These are phyloP conservation scores for Mucor plumbeus DNA, from an alignment of 371 early-diverging fungal species.

Conservation along the genomic window DNA sequence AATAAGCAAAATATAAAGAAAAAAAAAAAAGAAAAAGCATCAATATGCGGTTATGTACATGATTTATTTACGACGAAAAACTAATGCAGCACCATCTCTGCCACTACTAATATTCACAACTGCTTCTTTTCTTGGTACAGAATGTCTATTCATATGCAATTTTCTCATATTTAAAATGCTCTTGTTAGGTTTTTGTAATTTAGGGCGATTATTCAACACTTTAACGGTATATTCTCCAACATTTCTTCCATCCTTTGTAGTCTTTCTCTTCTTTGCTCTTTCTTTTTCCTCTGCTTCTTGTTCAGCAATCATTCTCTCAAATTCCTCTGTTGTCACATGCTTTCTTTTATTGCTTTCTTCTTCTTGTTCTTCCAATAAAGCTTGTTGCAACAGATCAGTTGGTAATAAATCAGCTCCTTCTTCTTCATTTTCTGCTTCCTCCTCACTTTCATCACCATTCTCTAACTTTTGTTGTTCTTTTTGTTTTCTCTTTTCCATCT, in stretches of 20 bases:
- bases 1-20: background rate
- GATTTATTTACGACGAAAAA: slow-evolving; percentile 40
- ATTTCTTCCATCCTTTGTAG: slow-evolving; percentile 20
- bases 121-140: slow-evolving; percentile 46
- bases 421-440: slow-evolving; percentile 15
- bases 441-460: slow-evolving; percentile 10
- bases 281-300: slow-evolving; percentile 50
- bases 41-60: slow-evolving; percentile 10
- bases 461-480: slow-evolving; percentile 18
- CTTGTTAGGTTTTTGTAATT: slow-evolving; percentile 34
- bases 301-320: slow-evolving; percentile 53
- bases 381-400: slow-evolving; percentile 40
- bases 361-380: slow-evolving; percentile 44
- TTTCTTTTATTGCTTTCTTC: slow-evolving; percentile 39
- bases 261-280: slow-evolving; percentile 30
- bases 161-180: slow-evolving; percentile 35
- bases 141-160: slow-evolving; percentile 27
- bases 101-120: slow-evolving; percentile 42
- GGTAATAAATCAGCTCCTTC: slow-evolving; percentile 32
- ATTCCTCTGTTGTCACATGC: slow-evolving; percentile 52
- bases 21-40: background rate
- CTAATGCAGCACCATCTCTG: slow-evolving; percentile 41
- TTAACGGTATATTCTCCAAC: slow-evolving; percentile 60
- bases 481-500: slow-evolving; percentile 22
- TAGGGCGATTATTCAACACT: slow-evolving; percentile 50